A percentile compares a stretch with the other conserved stretches of the same genome.
Conservation (phyloP, 1,284 basidiomycete genomes). For the Trichosporon sp. region DNA sequence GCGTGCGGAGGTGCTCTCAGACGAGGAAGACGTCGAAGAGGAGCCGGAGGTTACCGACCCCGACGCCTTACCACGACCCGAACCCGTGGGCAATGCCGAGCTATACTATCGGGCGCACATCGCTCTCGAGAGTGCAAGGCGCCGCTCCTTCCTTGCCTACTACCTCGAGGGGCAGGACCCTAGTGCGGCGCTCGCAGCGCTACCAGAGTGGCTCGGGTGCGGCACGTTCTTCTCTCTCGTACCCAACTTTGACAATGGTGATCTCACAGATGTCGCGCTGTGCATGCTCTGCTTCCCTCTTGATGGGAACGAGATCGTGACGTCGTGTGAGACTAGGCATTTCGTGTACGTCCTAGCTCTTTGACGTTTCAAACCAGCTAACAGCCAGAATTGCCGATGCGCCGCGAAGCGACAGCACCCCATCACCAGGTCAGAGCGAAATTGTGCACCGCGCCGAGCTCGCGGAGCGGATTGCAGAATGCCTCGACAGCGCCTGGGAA, state of each 20-base stretch:
- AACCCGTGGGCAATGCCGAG: neutral
- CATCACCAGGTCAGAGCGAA: neutral
- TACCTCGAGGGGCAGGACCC: neutral
- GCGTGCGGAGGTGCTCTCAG: neutral
- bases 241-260: neutral
- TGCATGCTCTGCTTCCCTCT: neutral
- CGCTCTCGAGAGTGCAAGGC: neutral
- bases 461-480: neutral
- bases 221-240: neutral
- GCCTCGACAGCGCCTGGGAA: neutral
- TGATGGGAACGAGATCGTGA: neutral
- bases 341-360: neutral
- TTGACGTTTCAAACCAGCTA: neutral
- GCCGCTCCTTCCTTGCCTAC: neutral
- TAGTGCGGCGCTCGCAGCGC: neutral
- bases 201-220: neutral
- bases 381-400: neutral
- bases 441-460: neutral
- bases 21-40: neutral
- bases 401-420: neutral
- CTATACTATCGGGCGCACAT: neutral
- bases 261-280: neutral
- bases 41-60: neutral
- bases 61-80: neutral
- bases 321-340: neutral